Percentiles rank a stretch among this genome's conserved stretches.
phyloP scores from a whole-genome alignment of 306 rosid species.

The Abrus precatorius region DNA sequence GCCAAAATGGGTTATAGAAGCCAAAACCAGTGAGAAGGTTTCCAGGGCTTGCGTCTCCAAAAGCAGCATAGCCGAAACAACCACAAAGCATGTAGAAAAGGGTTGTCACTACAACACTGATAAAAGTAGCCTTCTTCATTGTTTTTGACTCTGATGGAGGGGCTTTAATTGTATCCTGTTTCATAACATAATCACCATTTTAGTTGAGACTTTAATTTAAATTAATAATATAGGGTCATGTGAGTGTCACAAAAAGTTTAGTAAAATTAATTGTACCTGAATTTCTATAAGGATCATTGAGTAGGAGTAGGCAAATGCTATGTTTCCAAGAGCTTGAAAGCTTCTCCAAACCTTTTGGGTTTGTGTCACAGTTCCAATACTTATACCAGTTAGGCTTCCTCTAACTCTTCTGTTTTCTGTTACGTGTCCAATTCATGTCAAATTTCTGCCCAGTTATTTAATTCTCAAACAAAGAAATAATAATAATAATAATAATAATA shows the following conservation, averaged over 20 bases:
- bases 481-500: neutral
- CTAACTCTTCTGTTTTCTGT: conserved; percentile 44
- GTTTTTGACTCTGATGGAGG: conserved; percentile 58
- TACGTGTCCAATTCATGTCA: conserved; percentile 27
- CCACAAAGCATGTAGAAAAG: conserved; percentile 56
- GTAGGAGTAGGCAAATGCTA: conserved; percentile 65
- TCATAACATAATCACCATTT: neutral
- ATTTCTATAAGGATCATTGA: conserved; percentile 62
- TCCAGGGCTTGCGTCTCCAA: conserved; percentile 57
- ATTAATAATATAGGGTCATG: neutral
- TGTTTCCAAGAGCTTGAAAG: conserved; percentile 63
- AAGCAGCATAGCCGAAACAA: conserved; percentile 57
- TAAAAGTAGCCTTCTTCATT: conserved; percentile 48
- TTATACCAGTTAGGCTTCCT: conserved; percentile 59
- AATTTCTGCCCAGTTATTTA: neutral
- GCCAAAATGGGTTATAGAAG: conserved; percentile 58
- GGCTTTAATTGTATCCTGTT: conserved; percentile 58
- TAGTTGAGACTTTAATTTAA: neutral
- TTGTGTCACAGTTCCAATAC: conserved; percentile 43
- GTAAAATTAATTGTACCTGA: conserved; percentile 48
- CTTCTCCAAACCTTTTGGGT: conserved; percentile 54
- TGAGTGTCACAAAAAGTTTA: neutral
- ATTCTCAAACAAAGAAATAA: neutral
- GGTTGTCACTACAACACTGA: conserved; percentile 49
- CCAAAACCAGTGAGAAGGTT: conserved; percentile 61